These are phyloP conservation scores for Stentor roeselii DNA, from an alignment of 73 alveolate species.

Conservation along the genomic window DNA sequence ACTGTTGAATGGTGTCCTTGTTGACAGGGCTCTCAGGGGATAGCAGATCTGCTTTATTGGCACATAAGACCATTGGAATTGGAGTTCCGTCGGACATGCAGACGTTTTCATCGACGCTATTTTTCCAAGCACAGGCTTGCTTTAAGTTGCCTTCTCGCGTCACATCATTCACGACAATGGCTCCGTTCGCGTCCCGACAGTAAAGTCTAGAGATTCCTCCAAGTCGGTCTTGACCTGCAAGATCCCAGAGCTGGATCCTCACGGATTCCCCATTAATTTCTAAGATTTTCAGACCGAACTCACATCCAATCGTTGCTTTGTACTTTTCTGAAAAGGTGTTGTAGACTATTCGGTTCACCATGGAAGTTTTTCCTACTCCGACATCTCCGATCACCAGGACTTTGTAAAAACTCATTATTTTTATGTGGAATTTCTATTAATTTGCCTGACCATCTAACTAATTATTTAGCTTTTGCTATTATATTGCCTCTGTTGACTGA, in stretches of 20 bases:
- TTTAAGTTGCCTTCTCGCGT: constrained; percentile 35
- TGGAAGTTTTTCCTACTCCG: constrained; percentile 48
- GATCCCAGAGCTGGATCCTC: constrained; percentile 74
- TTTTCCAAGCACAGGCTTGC: constrained; percentile 38
- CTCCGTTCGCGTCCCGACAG: constrained; percentile 75
- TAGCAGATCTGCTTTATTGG: constrained; percentile 33
- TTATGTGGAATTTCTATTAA: neutral
- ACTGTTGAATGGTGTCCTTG: too few species aligned
- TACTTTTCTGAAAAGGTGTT: constrained; percentile 44
- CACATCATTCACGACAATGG: constrained; percentile 58
- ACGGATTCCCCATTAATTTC: constrained; percentile 35
- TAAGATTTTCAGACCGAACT: constrained; percentile 56
- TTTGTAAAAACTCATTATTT: constrained; percentile 23
- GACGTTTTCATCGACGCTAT: constrained; percentile 35
- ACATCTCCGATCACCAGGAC: constrained; percentile 49
- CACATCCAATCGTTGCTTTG: constrained; percentile 68
- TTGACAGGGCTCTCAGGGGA: too few species aligned
- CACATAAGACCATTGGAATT: constrained; percentile 48
- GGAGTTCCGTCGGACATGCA: too few species aligned
- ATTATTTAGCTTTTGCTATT: too few species aligned
- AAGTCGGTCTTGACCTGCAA: constrained; percentile 78
- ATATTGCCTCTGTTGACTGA: too few species aligned
- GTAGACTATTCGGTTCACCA: constrained; percentile 47
- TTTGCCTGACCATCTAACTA: too few species aligned
- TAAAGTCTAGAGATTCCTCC: constrained; percentile 64